Base-by-base conservation (phyloP, 371 early-diverging fungal genomes). In the Rhizopus delemar region DNA sequence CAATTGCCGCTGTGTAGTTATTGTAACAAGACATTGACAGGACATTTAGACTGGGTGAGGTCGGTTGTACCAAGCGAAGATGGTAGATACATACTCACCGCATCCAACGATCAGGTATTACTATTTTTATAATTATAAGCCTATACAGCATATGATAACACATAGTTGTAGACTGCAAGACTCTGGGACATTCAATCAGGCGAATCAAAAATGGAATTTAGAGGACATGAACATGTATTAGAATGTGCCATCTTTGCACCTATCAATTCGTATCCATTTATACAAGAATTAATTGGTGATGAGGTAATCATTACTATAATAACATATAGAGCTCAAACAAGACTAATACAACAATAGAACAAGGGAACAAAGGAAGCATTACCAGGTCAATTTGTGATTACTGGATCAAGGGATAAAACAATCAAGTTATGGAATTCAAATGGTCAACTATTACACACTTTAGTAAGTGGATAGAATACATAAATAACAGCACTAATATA, bases 141-240 rank as follows among this genome's bases (percentile, higher is more conserved):
- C 1, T 22, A 45, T 13, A n/a, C 52, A 34, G 36, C 36, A 16
- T 34, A 13, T 13, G n/a, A 15, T 41, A 46, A 29, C 15, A 53
- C 36, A 43, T 22, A 41, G 8, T 32, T 28, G 32, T 67, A 92
- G 91, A 89, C 89, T 16, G 80, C 93, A 7, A 82, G 90, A n/a
- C 61, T 94, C 8, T 94, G 93, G 93, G 92, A 93, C 61, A 63
- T 80, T 0, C 51, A 73, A 8, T 75, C 88, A n/a, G 92, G 93
- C 38, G 91, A 91, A 51, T 83, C 85, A 57, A 89, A 87, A 63
- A 73, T 72, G 60, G 92, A 92, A 50, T 72, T 94, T 63, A 82
- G 90, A 51, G 96, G 94, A 12, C 97, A 96, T 69, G 93, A 92
- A 12, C 94, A 97, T 66, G 96, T 96, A n/a, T 90, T 97, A 13